Evolutionary conservation across 2,329 filamentous ascomycete species (phyloP).

Genomic region (Alternaria atra): DNA sequence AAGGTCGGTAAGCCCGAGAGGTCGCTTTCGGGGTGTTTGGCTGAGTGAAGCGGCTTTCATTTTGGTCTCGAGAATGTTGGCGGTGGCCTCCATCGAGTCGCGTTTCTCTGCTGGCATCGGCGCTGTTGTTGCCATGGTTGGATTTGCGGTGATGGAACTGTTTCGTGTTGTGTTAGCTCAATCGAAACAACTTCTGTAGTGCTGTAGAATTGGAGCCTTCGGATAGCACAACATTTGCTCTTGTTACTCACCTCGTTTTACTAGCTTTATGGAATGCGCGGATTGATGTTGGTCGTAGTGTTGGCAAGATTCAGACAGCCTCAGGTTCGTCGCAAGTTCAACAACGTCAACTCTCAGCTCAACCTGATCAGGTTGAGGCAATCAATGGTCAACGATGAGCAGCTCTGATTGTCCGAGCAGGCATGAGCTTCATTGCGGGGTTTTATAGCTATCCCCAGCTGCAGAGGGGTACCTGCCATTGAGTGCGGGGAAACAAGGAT

Average conservation of each 20-base stretch:
- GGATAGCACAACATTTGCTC: background rate
- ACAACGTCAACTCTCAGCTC: background rate
- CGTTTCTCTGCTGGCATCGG: slow-evolving; percentile 25
- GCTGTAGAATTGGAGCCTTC: accelerated
- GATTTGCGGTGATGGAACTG: background rate
- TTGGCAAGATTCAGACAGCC: background rate
- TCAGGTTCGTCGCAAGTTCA: background rate
- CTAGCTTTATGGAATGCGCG: background rate
- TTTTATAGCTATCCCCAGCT: slow-evolving; percentile 36
- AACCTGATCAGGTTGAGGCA: background rate
- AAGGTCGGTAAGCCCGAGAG: slow-evolving; percentile 32
- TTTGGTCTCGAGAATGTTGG: slow-evolving; percentile 23
- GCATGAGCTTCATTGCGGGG: slow-evolving; percentile 23
- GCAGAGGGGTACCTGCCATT: slow-evolving; percentile 17
- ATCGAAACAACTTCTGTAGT: background rate
- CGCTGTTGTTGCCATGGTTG: slow-evolving; percentile 1
- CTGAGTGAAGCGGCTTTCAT: slow-evolving; percentile 24
- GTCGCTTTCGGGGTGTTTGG: slow-evolving; percentile 30
- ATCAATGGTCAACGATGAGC: background rate
- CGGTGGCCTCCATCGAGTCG: slow-evolving; percentile 46
- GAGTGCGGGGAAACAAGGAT: slow-evolving; percentile 43
- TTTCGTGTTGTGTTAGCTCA: background rate
- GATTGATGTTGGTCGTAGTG: background rate
- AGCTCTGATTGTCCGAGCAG: background rate
- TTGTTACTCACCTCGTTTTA: background rate